Percentiles rank a stretch among this genome's conserved stretches.
Evolutionary conservation across 2,329 filamentous ascomycete genomes (phyloP).

Genomic region (Calonectria pseudoreteaudii): DNA sequence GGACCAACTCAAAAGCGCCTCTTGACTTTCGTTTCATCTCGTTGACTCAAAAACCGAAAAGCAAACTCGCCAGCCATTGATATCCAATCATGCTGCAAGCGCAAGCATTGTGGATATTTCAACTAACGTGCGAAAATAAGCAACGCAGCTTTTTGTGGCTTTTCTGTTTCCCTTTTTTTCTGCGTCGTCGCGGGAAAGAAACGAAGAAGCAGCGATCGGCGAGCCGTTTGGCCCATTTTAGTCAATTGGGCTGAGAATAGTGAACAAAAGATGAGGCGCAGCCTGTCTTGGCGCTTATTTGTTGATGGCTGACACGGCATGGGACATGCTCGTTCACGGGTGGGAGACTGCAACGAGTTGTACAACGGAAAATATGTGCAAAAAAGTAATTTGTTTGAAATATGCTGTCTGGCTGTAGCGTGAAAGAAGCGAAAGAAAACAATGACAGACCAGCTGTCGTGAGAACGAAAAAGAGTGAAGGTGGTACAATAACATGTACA

Average conservation of each 20-base stretch:
- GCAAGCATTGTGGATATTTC: neutral
- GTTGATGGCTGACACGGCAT: neutral
- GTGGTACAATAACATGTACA: neutral
- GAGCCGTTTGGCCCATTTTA: neutral
- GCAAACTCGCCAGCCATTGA: too few species aligned
- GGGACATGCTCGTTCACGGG: neutral
- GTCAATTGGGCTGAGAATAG: neutral
- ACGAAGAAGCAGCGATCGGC: neutral
- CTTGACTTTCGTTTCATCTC: neutral
- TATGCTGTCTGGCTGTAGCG: neutral
- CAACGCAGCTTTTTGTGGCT: neutral
- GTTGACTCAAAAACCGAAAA: neutral
- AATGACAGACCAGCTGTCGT: neutral
- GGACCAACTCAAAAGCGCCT: neutral
- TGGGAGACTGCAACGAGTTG: neutral
- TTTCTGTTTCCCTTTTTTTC: neutral
- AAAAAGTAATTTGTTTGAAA: neutral
- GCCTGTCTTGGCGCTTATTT: constrained; percentile 2
- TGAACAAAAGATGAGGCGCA: neutral
- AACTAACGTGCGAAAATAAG: neutral
- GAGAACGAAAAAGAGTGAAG: neutral
- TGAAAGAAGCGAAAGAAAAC: neutral
- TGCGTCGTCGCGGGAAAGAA: neutral
- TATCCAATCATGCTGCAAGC: neutral
- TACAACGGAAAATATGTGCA: neutral